These are phyloP conservation scores for Diutina sp. DNA, from an alignment of 1,139 yeast genomes.

Conservation along the genomic window DNA sequence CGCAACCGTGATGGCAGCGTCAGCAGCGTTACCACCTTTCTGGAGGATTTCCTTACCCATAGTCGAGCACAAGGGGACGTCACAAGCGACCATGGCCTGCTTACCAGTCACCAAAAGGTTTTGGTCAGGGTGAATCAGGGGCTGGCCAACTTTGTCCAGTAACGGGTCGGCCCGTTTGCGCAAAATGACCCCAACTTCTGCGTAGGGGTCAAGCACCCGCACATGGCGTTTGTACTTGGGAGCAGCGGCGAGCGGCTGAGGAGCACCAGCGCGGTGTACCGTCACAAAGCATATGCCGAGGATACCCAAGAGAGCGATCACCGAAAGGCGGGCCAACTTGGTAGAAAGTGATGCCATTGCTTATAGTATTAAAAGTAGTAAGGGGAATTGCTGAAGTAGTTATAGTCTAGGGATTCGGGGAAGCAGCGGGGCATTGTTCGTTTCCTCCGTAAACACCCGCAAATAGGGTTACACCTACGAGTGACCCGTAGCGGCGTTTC, in stretches of 20 bases:
- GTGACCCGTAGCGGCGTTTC: no score
- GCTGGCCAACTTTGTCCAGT: constrained; percentile 20
- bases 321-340: neutral
- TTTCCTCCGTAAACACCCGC: neutral
- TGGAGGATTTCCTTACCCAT: constrained; percentile 51
- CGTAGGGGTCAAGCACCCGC: neutral
- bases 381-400: neutral
- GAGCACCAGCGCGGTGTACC: neutral
- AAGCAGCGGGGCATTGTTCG: no score
- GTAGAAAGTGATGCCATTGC: neutral
- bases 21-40: constrained; percentile 74
- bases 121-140: constrained; percentile 19
- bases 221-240: neutral
- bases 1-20: constrained; percentile 83
- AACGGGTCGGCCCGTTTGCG: constrained; percentile 12
- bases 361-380: neutral
- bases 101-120: constrained; percentile 17
- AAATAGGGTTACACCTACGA: neutral
- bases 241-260: neutral
- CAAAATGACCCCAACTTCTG: neutral
- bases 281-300: neutral
- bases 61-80: constrained; percentile 57
- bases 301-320: neutral
- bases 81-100: constrained; percentile 69
- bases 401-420: no score